Evolutionary conservation across 345 rosid species (phyloP).

Genomic region (Moringa oleifera): DNA sequence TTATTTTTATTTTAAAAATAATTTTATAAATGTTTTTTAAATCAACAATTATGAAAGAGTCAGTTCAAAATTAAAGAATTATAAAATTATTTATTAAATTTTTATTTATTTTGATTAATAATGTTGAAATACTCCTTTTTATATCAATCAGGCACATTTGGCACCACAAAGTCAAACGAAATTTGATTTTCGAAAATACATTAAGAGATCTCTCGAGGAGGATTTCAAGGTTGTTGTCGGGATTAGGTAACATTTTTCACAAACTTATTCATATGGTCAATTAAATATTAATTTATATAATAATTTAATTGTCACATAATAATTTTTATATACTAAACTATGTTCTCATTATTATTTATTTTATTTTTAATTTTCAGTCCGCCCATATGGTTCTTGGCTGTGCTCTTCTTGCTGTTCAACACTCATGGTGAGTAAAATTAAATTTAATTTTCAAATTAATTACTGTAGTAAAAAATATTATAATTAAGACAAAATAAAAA

Average conservation of each 20-base stretch:
- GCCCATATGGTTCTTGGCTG: constrained; percentile 78
- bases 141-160: constrained; percentile 70
- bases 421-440: constrained; percentile 53
- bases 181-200: constrained; percentile 78
- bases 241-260: constrained; percentile 51
- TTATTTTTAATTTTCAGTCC: constrained; percentile 50
- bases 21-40: too few relatives aligned
- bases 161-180: constrained; percentile 59
- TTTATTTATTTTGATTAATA: not conserved
- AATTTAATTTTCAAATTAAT: too few relatives aligned
- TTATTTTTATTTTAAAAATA: too few relatives aligned
- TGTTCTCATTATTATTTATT: not conserved
- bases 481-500: too few relatives aligned
- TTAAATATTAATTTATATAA: too few relatives aligned
- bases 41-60: too few relatives aligned
- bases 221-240: constrained; percentile 90
- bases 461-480: too few relatives aligned
- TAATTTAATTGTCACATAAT: not conserved
- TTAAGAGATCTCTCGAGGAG: constrained; percentile 80
- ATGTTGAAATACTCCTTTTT: not conserved
- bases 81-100: not conserved
- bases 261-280: not conserved
- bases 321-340: not conserved
- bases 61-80: too few relatives aligned
- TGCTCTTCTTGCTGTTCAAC: constrained; percentile 60